These are phyloP conservation scores for Camellia granthamiana DNA, from an alignment of 148 eudicot species.

Conservation along the genomic window DNA sequence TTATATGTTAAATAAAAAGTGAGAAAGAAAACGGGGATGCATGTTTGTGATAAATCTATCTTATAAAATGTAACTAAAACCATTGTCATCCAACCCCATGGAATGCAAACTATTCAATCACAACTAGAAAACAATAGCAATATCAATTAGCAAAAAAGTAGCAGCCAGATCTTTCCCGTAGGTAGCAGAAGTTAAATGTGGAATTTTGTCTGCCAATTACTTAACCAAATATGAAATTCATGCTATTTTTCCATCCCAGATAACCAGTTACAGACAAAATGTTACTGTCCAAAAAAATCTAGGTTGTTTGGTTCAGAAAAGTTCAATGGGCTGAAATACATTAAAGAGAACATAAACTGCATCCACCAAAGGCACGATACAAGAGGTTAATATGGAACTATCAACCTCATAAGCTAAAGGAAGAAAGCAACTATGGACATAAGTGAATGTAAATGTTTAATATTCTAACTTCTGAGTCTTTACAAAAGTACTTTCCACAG, in stretches of 20 bases:
- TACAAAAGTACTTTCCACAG: neutral
- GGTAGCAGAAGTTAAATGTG: neutral
- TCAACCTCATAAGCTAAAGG: neutral
- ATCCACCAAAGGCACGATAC: neutral
- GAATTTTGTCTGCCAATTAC: too few species aligned
- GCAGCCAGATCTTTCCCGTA: neutral
- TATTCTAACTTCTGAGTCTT: neutral
- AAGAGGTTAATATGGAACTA: neutral
- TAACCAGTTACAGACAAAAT: neutral
- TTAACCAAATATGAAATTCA: too few species aligned
- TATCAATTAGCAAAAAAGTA: neutral
- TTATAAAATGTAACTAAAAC: neutral
- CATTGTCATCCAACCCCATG: neutral
- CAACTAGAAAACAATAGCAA: neutral
- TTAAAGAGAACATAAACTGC: neutral
- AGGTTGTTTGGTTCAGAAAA: neutral
- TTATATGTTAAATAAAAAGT: neutral
- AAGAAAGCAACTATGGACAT: neutral
- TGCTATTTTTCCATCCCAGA: neutral
- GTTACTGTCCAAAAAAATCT: neutral
- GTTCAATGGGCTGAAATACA: neutral
- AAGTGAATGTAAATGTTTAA: neutral
- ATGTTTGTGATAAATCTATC: neutral
- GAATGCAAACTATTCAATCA: neutral
- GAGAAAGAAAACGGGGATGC: neutral